These are phyloP conservation scores for Aspergillus sp. DNA, from an alignment of 2,329 filamentous ascomycete species.

Conservation along the genomic window DNA sequence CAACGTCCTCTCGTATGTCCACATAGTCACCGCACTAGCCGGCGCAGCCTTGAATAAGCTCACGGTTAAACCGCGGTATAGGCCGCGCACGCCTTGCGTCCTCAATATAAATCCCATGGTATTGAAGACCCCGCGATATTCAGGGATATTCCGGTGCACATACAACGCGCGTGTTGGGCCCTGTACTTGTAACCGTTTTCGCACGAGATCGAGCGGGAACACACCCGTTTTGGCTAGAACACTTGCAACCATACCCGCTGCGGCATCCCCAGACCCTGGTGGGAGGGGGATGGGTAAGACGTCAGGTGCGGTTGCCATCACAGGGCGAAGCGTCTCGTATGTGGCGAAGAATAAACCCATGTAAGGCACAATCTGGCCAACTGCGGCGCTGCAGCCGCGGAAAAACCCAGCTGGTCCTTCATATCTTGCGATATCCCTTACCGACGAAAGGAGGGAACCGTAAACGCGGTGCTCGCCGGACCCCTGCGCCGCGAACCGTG, in stretches of 20 bases:
- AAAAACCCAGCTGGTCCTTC: slow-evolving; percentile 85
- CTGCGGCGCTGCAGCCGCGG: slow-evolving; percentile 75
- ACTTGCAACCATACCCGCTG: slow-evolving; percentile 76
- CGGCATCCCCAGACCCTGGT: slow-evolving; percentile 77
- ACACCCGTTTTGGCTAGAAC: slow-evolving; percentile 83
- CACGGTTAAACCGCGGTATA: slow-evolving; percentile 86
- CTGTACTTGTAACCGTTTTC: slow-evolving; percentile 93
- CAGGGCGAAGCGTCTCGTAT: slow-evolving; percentile 74
- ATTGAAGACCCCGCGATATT: slow-evolving; percentile 68
- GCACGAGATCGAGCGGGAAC: slow-evolving; percentile 88
- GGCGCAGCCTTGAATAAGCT: slow-evolving; percentile 91
- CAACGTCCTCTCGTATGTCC: slow-evolving; percentile 84
- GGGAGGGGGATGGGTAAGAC: slow-evolving; percentile 45
- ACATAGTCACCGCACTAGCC: slow-evolving; percentile 88
- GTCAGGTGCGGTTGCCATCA: slow-evolving; percentile 45
- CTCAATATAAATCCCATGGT: slow-evolving; percentile 68
- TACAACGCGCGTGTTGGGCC: slow-evolving; percentile 79
- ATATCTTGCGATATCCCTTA: slow-evolving; percentile 69
- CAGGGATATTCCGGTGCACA: slow-evolving; percentile 82
- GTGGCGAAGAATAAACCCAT: slow-evolving; percentile 95
- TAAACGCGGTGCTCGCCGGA: slow-evolving; percentile 68
- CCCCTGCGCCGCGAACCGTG: slow-evolving; percentile 94
- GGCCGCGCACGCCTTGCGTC: slow-evolving; percentile 72
- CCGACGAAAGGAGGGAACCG: slow-evolving; percentile 63
- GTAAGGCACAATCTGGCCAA: slow-evolving; percentile 88